A percentile compares a stretch with the other conserved stretches of the same genome.
phyloP scores from a whole-genome alignment of 306 rosid species.

The Vigna radiata region DNA sequence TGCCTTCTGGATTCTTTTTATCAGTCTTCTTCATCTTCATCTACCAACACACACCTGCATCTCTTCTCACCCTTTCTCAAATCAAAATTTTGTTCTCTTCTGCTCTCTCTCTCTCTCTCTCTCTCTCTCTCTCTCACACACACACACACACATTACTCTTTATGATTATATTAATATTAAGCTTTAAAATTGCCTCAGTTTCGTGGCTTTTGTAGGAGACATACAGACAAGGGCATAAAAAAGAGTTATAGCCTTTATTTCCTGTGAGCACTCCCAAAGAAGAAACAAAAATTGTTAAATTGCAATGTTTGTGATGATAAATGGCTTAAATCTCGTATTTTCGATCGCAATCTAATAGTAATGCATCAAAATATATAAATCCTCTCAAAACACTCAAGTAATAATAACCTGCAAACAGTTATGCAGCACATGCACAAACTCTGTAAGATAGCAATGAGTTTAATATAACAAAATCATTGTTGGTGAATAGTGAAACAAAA shows the following conservation, averaged over 20 bases:
- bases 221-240: background rate
- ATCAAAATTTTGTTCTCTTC: background rate
- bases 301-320: background rate
- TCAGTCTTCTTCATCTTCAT: background rate
- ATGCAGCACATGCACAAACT: background rate
- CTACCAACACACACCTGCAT: slow-evolving; percentile 9
- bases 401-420: background rate
- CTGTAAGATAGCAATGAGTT: slow-evolving; percentile 16
- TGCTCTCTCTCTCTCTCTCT: too few relatives aligned
- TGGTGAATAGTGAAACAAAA: slow-evolving; percentile 7
- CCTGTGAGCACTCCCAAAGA: slow-evolving; percentile 6
- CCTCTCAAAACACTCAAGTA: background rate
- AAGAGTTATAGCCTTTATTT: background rate
- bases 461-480: slow-evolving; percentile 20
- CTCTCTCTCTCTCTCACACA: too few relatives aligned
- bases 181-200: too few relatives aligned
- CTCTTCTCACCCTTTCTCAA: slow-evolving; percentile 9
- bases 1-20: slow-evolving; percentile 15
- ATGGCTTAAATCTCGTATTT: background rate
- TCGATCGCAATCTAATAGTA: background rate
- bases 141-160: background rate
- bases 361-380: background rate
- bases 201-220: background rate
- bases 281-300: background rate
- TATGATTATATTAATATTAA: background rate